Conservation (phyloP, 148 eudicot genomes). For the Rhododendron griersonianum region DNA sequence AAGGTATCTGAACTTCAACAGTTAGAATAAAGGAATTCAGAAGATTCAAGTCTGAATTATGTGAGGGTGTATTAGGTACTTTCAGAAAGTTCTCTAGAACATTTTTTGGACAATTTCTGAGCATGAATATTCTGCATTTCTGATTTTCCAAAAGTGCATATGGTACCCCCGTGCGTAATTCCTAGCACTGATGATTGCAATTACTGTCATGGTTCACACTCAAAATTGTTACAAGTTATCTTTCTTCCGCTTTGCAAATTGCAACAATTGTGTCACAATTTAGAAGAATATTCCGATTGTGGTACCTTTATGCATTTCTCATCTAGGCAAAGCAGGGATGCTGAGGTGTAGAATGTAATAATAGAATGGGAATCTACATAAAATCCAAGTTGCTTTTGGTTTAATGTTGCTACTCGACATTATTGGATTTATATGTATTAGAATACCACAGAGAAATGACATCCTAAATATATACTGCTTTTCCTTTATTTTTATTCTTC, state of each 20-base stretch:
- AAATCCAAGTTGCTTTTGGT: not conserved
- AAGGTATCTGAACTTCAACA: not conserved
- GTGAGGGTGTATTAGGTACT: not conserved
- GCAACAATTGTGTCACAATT: not conserved
- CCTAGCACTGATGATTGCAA: not conserved
- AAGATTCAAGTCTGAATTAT: not conserved
- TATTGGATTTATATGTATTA: not conserved
- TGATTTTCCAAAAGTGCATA: not conserved
- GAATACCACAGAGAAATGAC: not conserved
- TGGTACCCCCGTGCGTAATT: not conserved
- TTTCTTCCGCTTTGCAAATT: not conserved
- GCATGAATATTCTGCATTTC: not conserved
- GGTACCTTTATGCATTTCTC: not conserved
- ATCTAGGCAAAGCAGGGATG: not conserved
- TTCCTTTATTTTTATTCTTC: not conserved
- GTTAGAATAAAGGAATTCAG: not conserved
- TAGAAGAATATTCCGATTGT: not conserved
- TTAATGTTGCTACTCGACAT: not conserved
- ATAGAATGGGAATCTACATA: not conserved
- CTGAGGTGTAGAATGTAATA: not conserved
- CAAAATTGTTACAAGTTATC: not conserved
- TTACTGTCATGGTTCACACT: not conserved
- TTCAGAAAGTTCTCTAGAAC: not conserved
- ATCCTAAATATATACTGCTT: not conserved
- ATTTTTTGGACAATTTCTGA: not conserved